phyloP scores from a whole-genome alignment of 2,329 filamentous ascomycete genomes.

The Hymenoscyphus repandus region DNA sequence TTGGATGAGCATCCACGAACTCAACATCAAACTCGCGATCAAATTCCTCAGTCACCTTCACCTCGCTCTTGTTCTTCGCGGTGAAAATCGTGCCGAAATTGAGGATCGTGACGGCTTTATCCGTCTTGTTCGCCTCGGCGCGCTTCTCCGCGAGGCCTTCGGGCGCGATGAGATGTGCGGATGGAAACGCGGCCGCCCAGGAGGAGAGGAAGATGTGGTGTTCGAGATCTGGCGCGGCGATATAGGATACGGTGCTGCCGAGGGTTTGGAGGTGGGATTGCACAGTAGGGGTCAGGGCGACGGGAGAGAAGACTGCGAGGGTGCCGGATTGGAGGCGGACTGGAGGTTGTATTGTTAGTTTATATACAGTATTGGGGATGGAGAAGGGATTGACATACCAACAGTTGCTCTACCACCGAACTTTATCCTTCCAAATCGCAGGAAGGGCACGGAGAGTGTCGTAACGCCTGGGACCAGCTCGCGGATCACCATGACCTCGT shows the following conservation, averaged over 20 bases:
- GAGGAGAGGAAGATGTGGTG: conserved; percentile 90
- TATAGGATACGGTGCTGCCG: conserved; percentile 70
- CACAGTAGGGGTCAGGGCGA: conserved; percentile 73
- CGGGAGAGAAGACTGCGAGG: conserved; percentile 87
- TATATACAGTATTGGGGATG: not conserved
- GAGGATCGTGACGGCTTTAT: conserved; percentile 36
- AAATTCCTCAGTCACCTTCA: conserved; percentile 68
- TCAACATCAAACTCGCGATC: conserved; percentile 82
- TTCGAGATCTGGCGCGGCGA: conserved; percentile 82
- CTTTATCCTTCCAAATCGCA: conserved; percentile 71
- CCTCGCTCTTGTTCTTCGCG: conserved; percentile 42
- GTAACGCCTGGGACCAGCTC: conserved; percentile 73
- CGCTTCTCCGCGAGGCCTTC: conserved; percentile 83
- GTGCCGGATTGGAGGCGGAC: conserved; percentile 60
- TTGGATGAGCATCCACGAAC: conserved; percentile 73
- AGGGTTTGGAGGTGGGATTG: conserved; percentile 59
- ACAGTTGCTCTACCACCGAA: conserved; percentile 85
- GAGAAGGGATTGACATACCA: conserved; percentile 42
- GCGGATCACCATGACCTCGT: conserved; percentile 85
- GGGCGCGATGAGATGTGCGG: conserved; percentile 74
- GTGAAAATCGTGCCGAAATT: conserved; percentile 65
- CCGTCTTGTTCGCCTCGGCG: conserved; percentile 49
- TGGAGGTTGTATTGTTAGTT: conserved; percentile 7
- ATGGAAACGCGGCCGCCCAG: conserved; percentile 76
- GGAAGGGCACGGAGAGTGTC: conserved; percentile 79